Evolutionary conservation across 495 filamentous ascomycete species (phyloP).

Genomic region (Penicillium soppii): DNA sequence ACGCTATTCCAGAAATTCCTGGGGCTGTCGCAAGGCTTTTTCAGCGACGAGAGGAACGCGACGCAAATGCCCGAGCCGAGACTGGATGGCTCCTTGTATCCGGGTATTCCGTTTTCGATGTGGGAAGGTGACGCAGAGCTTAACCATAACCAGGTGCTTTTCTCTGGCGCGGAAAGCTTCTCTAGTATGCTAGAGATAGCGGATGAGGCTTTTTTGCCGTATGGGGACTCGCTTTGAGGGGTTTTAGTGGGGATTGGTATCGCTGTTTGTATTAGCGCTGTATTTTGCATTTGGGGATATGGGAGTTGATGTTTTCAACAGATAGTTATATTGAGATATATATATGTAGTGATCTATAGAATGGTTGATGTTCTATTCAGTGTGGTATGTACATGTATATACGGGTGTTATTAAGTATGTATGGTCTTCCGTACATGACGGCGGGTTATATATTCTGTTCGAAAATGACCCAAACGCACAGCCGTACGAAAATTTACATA

Average conservation of each 20-base stretch:
- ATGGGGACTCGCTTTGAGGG: neutral
- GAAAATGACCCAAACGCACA: neutral
- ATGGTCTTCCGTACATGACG: conserved; percentile 2
- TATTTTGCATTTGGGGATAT: neutral
- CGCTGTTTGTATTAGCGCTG: neutral
- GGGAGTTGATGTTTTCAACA: neutral
- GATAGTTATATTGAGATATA: neutral
- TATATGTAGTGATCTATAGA: neutral
- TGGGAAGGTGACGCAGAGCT: neutral
- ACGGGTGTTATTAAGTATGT: neutral
- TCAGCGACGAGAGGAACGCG: neutral
- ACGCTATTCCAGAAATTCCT: conserved; percentile 16
- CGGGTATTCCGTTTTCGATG: neutral
- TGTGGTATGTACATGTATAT: conserved; percentile 6
- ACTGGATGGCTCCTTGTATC: neutral
- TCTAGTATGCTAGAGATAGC: neutral
- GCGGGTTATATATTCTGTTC: neutral
- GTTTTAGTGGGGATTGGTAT: neutral
- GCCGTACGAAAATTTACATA: neutral
- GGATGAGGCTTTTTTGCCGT: neutral
- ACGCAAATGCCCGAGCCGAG: neutral
- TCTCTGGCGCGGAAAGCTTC: neutral
- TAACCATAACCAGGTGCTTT: neutral
- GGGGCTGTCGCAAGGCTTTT: conserved; percentile 7
- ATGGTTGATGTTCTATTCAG: neutral